Percentiles rank a stretch among this genome's conserved stretches.
These are phyloP conservation scores for Blastobotrys arbuscula DNA, from an alignment of 1,139 yeast genomes.

Conservation along the genomic window DNA sequence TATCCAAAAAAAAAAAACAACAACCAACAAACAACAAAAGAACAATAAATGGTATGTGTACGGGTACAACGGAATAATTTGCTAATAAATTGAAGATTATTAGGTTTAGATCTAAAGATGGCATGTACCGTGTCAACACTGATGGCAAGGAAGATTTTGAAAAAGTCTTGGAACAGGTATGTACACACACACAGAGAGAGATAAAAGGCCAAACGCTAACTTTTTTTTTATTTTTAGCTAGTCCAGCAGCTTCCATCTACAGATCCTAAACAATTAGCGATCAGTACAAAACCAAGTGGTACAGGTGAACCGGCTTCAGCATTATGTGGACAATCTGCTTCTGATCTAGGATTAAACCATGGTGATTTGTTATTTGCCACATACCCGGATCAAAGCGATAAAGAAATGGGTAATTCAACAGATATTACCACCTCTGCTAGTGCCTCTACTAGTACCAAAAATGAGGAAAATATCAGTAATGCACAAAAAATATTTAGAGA, in stretches of 20 bases:
- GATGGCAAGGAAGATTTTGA: slow-evolving; percentile 46
- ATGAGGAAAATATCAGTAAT: slow-evolving; percentile 10
- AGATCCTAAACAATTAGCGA: slow-evolving; percentile 22
- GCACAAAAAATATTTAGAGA: slow-evolving; percentile 2
- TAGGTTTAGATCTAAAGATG: slow-evolving; percentile 79
- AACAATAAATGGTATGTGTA: too few species aligned
- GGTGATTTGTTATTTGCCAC: slow-evolving; percentile 77
- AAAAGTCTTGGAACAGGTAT: slow-evolving; percentile 43
- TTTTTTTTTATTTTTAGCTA: slow-evolving; percentile 10
- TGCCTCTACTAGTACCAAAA: not conserved
- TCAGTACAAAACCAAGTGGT: slow-evolving; percentile 42
- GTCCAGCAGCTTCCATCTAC: slow-evolving; percentile 25
- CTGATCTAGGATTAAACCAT: slow-evolving; percentile 56
- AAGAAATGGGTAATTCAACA: slow-evolving; percentile 4
- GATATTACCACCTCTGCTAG: not conserved
- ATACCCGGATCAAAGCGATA: slow-evolving; percentile 35
- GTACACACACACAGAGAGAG: slow-evolving; percentile 6
- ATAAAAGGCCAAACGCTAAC: slow-evolving; percentile 1
- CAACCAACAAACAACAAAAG: too few species aligned
- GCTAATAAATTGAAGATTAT: slow-evolving; percentile 52
- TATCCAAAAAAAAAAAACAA: too few species aligned
- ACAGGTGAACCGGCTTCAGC: slow-evolving; percentile 43
- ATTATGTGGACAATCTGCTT: slow-evolving; percentile 44
- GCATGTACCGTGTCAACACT: slow-evolving; percentile 64
- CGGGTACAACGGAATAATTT: too few species aligned